phyloP scores from a whole-genome alignment of 2,329 filamentous ascomycete species.

The Monosporascus sp. region DNA sequence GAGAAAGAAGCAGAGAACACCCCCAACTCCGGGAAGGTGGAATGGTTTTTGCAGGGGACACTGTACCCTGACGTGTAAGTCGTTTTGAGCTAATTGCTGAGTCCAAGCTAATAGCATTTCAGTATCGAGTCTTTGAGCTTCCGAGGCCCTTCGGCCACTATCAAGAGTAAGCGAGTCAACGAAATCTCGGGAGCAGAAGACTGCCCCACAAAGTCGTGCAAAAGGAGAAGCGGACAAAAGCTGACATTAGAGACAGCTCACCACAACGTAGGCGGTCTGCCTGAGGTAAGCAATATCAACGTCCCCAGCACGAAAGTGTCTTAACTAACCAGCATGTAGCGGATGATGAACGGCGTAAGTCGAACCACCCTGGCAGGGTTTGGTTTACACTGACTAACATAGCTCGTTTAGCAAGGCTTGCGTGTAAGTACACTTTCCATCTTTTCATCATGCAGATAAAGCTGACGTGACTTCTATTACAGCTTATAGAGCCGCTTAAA shows the following conservation, averaged over 20 bases:
- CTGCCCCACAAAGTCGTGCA: not conserved
- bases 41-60: slow-evolving; percentile 85
- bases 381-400: not conserved
- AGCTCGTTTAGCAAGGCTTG: not conserved
- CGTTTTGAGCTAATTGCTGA: not conserved
- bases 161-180: slow-evolving; percentile 31
- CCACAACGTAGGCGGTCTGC: slow-evolving; percentile 40
- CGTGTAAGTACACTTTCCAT: slow-evolving; percentile 1
- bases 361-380: slow-evolving; percentile 31
- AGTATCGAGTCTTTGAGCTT: slow-evolving; percentile 44
- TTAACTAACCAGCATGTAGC: slow-evolving; percentile 11
- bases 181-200: not conserved
- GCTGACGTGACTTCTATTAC: slow-evolving; percentile 4
- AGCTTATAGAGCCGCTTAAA: not conserved
- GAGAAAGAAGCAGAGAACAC: slow-evolving; percentile 65
- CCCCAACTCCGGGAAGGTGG: slow-evolving; percentile 64
- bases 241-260: slow-evolving; percentile 26
- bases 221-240: not conserved
- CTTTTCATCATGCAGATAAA: not conserved
- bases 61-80: slow-evolving; percentile 49
- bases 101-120: slow-evolving; percentile 15
- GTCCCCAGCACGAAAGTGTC: not conserved
- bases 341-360: slow-evolving; percentile 29
- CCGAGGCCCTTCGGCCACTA: slow-evolving; percentile 44
- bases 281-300: slow-evolving; percentile 14